phyloP scores from a whole-genome alignment of 108 stramenopile genomes.

The Cyclostephanos tholiformis region DNA sequence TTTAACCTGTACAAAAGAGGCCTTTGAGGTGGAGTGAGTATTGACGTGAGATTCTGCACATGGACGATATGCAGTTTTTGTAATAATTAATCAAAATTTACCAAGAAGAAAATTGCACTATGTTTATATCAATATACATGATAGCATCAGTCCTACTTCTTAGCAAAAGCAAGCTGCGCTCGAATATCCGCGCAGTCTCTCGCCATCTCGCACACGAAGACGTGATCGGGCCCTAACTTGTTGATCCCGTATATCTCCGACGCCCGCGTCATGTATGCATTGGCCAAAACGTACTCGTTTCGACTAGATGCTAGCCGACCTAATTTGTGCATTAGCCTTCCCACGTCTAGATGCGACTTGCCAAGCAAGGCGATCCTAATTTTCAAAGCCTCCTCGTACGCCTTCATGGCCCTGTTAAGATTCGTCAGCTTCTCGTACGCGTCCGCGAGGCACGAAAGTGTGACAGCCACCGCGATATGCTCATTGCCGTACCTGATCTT shows the following conservation, averaged over 20 bases:
- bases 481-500: conserved; percentile 72
- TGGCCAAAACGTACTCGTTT: conserved; percentile 60
- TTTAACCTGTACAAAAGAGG: too few species aligned
- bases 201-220: conserved; percentile 77
- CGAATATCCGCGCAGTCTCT: conserved; percentile 82
- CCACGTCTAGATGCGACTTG: conserved; percentile 73
- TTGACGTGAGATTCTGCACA: too few species aligned
- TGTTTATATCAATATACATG: too few species aligned
- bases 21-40: too few species aligned
- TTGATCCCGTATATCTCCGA: conserved; percentile 70
- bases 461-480: conserved; percentile 67
- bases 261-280: conserved; percentile 60
- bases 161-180: conserved; percentile 61
- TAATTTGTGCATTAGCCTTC: conserved; percentile 79
- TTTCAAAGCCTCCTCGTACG: conserved; percentile 71
- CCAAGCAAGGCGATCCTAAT: conserved; percentile 57
- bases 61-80: too few species aligned
- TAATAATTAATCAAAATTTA: too few species aligned
- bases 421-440: conserved; percentile 79
- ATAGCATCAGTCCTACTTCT: conserved; percentile 10
- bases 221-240: conserved; percentile 64
- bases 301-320: conserved; percentile 62
- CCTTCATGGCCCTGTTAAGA: conserved; percentile 58
- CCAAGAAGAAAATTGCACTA: too few species aligned
- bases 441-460: conserved; percentile 82